Evolutionary conservation across 2,329 filamentous ascomycete species (phyloP).

Genomic region (Colletotrichum tamarilloi): DNA sequence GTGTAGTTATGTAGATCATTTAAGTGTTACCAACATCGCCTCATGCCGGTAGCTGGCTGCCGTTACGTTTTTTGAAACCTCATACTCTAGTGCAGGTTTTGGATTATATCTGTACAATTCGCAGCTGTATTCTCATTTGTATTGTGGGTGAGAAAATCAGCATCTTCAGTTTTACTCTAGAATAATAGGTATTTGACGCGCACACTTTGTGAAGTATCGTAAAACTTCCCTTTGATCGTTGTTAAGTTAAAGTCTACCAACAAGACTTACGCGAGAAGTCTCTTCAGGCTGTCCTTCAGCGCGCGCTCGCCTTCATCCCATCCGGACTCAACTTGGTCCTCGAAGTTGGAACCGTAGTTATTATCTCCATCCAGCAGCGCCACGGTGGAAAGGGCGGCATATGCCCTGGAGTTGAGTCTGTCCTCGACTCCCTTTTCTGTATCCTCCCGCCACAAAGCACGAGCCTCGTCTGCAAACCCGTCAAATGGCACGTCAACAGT

Average conservation of each 20-base stretch:
- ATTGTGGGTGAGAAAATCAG: too few species aligned
- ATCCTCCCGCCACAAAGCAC: slow-evolving; percentile 24
- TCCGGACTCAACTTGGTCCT: slow-evolving; percentile 21
- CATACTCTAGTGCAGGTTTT: too few species aligned
- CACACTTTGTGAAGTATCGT: background rate
- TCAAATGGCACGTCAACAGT: background rate
- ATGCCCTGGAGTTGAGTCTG: slow-evolving; percentile 29
- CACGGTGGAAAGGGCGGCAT: slow-evolving; percentile 28
- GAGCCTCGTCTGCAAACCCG: background rate
- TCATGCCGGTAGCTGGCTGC: too few species aligned
- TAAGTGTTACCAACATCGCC: too few species aligned
- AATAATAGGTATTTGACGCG: background rate
- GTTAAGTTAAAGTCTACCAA: background rate
- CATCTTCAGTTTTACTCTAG: too few species aligned
- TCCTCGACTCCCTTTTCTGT: slow-evolving; percentile 1
- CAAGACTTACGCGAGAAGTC: background rate
- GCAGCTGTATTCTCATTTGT: too few species aligned
- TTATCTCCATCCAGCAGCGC: slow-evolving; percentile 34
- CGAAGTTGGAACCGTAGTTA: slow-evolving; percentile 32
- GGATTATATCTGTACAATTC: too few species aligned
- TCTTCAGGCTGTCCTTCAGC: background rate
- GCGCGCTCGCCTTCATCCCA: slow-evolving; percentile 5
- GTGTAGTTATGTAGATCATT: too few species aligned
- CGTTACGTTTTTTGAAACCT: too few species aligned
- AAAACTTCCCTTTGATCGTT: accelerated